Evolutionary conservation across 129 eudicot genomes (phyloP).

Genomic region (Ambrosia trifida): DNA sequence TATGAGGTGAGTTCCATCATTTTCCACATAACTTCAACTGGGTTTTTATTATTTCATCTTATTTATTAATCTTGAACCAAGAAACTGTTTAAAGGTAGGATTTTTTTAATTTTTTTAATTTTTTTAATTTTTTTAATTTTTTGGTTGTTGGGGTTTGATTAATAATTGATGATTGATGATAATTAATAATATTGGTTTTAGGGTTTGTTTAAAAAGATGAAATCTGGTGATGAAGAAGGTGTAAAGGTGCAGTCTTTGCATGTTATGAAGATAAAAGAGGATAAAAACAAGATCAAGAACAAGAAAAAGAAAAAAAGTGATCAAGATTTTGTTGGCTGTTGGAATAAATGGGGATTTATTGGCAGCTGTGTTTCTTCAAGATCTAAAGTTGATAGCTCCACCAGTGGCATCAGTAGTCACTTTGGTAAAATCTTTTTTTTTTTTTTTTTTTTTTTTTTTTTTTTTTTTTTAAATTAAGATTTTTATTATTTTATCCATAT

Average conservation of each 20-base stretch:
- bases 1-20: conserved; percentile 30
- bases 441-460: conserved; percentile 4
- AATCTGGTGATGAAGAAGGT: conserved; percentile 51
- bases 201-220: conserved; percentile 62
- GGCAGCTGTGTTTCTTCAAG: conserved; percentile 92
- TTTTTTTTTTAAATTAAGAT: not conserved
- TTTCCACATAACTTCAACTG: conserved; percentile 36
- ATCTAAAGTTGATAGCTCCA: conserved; percentile 96
- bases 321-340: conserved; percentile 66
- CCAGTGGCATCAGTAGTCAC: conserved; percentile 75
- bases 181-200: conserved; percentile 26
- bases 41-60: conserved; percentile 36
- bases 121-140: too few relatives aligned
- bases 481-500: conserved; percentile 16
- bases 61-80: conserved; percentile 27
- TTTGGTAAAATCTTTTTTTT: conserved; percentile 52
- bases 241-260: conserved; percentile 63
- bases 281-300: conserved; percentile 39
- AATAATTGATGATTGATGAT: conserved; percentile 21
- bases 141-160: conserved; percentile 21
- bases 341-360: conserved; percentile 70
- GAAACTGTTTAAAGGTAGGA: conserved; percentile 25
- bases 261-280: conserved; percentile 53
- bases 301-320: conserved; percentile 61
- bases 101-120: too few relatives aligned